Percentiles rank a stretch among this genome's conserved stretches.
Evolutionary conservation across 257 asterid species (phyloP).

Genomic region (Jacaranda copaia): DNA sequence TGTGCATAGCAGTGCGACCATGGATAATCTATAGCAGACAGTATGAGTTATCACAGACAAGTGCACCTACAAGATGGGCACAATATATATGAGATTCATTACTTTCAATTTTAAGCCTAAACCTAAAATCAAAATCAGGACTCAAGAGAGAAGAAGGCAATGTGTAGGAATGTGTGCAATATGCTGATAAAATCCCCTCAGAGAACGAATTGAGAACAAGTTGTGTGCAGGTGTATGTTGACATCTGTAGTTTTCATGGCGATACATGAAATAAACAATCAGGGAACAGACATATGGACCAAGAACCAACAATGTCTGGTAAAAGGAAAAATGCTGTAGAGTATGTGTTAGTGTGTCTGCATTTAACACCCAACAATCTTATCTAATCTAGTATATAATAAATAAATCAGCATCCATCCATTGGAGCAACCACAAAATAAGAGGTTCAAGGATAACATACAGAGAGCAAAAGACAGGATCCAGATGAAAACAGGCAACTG

Average conservation of each 20-base stretch:
- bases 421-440: not conserved
- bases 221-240: not conserved
- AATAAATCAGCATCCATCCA: not conserved
- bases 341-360: not conserved
- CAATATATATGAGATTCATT: not conserved
- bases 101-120: slow-evolving; percentile 6
- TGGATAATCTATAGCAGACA: not conserved
- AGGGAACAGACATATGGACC: not conserved
- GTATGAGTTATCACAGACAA: not conserved
- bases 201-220: not conserved
- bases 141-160: not conserved
- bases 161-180: not conserved
- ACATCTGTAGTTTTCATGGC: not conserved
- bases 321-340: slow-evolving; percentile 2
- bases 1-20: not conserved
- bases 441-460: not conserved
- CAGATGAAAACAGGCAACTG: not conserved
- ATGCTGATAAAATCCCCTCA: slow-evolving; percentile 7
- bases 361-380: slow-evolving; percentile 10
- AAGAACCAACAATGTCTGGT: not conserved
- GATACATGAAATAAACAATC: not conserved
- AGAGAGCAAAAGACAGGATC: not conserved
- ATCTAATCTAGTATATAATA: not conserved
- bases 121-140: not conserved
- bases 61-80: not conserved